Base-by-base conservation (phyloP, 768 basidiomycete species). In the Mycena capillaripes region DNA sequence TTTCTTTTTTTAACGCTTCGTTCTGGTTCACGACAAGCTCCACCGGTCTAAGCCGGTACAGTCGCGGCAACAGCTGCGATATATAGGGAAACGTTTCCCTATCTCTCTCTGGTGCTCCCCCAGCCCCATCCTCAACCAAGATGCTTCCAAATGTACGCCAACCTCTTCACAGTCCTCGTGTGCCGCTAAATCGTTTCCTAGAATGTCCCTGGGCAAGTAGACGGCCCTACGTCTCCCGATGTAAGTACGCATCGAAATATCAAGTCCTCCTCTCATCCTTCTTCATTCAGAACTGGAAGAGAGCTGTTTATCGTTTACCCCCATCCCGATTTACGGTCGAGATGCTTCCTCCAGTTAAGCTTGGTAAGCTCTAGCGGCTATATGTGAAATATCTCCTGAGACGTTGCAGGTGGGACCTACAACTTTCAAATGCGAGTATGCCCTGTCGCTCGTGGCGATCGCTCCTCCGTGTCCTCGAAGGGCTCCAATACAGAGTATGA, bases 391-490 rank as follows among this genome's bases (percentile, higher is more conserved):
- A 40, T 23, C 19, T 36, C 3, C n/a, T 64, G 17, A 62, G 30
- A n/a, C 25, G 14, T n/a, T 63, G 30, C 52, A 93, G 92, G 88
- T 27, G 85, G 83, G 58, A 86, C 81, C 59, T 84, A 87, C 68
- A 87, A 86, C 73, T 93, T 90, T 80, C 92, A 92, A 50, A 86
- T 95, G 84, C 88, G 87, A 16, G 85, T 94, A 36, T 83, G 79
- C 44, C 86, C 92, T 19, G 78, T 89, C 63, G 73, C 75, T 42
- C 76, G 73, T 25, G 82, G 83, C 10, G 79, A 87, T 67, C 77
- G 81, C 27, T 79, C 81, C 10, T 89, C 88, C 27, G 71, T 81
- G 32, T 84, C 79, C 25, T 86, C 87, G 7, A 65, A 77, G 36
- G 77, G 76, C 21, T 83, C 84, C 52, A 69, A 81, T 55, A 76